Base-by-base conservation (phyloP, 202 grass and related monocot species). In the Dendrocalamus latiflorus region DNA sequence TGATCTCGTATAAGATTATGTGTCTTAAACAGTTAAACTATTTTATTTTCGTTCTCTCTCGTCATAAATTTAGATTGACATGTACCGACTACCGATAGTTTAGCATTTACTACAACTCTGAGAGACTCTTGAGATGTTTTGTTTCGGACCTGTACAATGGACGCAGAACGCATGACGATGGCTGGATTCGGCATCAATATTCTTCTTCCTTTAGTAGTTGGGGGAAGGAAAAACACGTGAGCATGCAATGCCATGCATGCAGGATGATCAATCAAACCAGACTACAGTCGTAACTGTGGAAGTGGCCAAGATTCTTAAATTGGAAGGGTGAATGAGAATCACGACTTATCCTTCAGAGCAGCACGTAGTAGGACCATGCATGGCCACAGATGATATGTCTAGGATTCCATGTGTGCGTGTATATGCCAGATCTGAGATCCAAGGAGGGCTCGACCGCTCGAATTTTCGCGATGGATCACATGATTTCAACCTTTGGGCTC, bases 371-470 rank as follows among this genome's bases (percentile, higher is more conserved):
- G 74, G 66, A 42, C 44, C 65, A 49, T 59, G 39, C 75, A 51
- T 61, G 42, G 42, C 7, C 8, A 33, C 26, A 44, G 11, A 50
- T 71, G 74, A 28, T 22, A n/a, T 13, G 66, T 72, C 22, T 61
- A 26, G 65, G 75, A 79, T 79, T 44, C 75, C 56, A 51, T 82
- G 77, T 18, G 88, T 28, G 65, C 24, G 77, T 13, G 3, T 25
- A 0, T 20, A 10, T 65, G 49, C 65, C 74, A 51, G 83, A 86
- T 86, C 78, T 77, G 58, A 82, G 88, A 86, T 86, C 88, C 45
- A 41, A 33, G 9, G 3, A 16, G 59, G 16, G 5, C 39, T 60
- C 8, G 30, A 49, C 16, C 49, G 17, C 49, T 51, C 6, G 33
- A 6, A 41, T 62, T 68, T 24, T 75, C 39, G 63, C 41, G n/a